Base-by-base conservation (phyloP, 805 yeast species). In the Candida peoriensis region DNA sequence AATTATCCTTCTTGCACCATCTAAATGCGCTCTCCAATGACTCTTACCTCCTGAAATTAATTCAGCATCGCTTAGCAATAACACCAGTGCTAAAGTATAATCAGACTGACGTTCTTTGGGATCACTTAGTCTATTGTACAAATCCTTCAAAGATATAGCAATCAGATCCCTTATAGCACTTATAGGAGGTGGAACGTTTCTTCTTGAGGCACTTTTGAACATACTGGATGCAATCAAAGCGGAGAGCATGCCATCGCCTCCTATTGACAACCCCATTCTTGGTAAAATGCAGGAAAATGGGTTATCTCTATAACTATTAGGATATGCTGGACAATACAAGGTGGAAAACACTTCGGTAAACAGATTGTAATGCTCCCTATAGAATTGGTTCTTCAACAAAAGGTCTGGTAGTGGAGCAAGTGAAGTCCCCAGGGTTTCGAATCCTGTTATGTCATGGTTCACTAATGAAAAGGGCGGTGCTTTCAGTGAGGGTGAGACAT, bases 201-300 rank as follows among this genome's bases (percentile, higher is more conserved):
- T 27, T 43, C 47, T 22, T 39, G 39, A 22, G 6, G 34, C 44
- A 35, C 52, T 50, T 44, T 73, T 76, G 4, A 64, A 52, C 1
- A 70, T 60, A 5, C 74, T 71, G 45, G 69, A 69, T 1, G 76
- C 75, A 20, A 81, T 54, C 11, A 81, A 41, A 1, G 81, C 61
- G 2, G 83, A 68, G 43, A 81, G 55, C 12, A 82, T 53, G 5
- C 64, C 66, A n/a, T 65, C 61, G 0, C 82, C 71, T 5, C 75
- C 72, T 38, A 71, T 66, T 17, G 67, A 64, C 67, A 78, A 61
- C 1, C 90, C 87, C 70, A 83, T 66, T 45, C 72, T 73, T 0
- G 93, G 90, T 10, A 84, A 55, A 7, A 80, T 60, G 10, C 68
- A 68, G 40, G 70, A 69, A 58, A 81, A 82, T 0, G 94, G 94